phyloP scores from a whole-genome alignment of 164 flowering plant genomes.

The Stephania cephalantha region DNA sequence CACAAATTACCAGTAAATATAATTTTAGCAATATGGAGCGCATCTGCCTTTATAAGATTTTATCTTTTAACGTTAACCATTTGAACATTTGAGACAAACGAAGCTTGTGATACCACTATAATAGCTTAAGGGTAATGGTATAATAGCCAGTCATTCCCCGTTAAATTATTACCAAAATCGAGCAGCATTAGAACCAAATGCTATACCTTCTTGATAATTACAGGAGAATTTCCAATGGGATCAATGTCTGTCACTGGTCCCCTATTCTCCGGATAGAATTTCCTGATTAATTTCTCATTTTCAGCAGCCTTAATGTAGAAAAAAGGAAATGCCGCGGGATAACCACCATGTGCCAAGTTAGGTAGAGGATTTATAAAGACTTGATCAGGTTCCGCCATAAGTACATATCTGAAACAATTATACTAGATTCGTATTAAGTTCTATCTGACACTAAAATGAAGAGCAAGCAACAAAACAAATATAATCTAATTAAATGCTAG shows the following conservation, averaged over 20 bases:
- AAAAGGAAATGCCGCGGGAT: constrained; percentile 82
- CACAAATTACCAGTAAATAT: background rate
- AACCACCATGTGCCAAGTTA: constrained; percentile 61
- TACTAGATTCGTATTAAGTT: constrained; percentile 7
- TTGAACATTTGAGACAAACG: background rate
- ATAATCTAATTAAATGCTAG: constrained; percentile 7
- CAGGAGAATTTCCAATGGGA: constrained; percentile 99
- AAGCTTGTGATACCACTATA: too few species aligned
- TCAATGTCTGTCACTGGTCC: constrained; percentile 86
- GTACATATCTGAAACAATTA: constrained; percentile 58
- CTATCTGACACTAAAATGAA: background rate
- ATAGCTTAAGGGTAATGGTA: background rate
- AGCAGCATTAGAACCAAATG: constrained; percentile 7
- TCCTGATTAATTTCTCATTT: constrained; percentile 63
- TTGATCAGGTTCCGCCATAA: constrained; percentile 99
- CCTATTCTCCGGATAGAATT: constrained; percentile 72
- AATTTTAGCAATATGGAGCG: background rate
- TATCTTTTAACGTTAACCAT: background rate
- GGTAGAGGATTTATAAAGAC: constrained; percentile 80
- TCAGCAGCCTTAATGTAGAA: constrained; percentile 78
- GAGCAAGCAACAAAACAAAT: background rate
- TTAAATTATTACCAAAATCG: background rate
- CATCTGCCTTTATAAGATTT: background rate
- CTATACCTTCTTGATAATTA: constrained; percentile 78
- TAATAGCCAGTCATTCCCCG: background rate